Evolutionary conservation across 2,329 filamentous ascomycete species (phyloP).

Genomic region (Biscogniauxia marginata): DNA sequence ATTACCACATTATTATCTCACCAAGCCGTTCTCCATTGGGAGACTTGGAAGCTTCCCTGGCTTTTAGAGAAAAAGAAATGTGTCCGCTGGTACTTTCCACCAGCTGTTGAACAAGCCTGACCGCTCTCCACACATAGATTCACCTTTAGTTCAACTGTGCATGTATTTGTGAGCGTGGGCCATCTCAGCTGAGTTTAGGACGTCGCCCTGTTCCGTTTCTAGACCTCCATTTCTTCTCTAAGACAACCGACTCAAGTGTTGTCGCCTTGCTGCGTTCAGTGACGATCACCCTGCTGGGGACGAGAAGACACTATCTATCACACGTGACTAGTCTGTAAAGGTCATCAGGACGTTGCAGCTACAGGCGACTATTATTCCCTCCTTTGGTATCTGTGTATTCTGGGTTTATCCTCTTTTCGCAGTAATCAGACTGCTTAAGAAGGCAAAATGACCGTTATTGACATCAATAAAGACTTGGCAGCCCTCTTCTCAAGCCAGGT

Average conservation of each 20-base stretch:
- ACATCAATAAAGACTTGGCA: slow-evolving; percentile 69
- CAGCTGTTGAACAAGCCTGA: neutral
- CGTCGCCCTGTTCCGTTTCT: neutral
- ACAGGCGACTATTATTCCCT: neutral
- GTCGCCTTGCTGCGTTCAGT: neutral
- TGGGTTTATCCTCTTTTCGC: neutral
- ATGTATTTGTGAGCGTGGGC: neutral
- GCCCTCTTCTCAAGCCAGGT: slow-evolving; percentile 71
- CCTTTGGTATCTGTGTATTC: neutral
- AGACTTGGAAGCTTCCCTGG: neutral
- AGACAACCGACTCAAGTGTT: neutral
- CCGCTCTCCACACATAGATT: neutral
- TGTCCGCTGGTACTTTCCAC: neutral
- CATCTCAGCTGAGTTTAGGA: neutral
- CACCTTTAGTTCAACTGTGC: neutral
- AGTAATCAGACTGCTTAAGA: neutral
- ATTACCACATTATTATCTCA: neutral
- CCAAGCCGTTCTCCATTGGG: neutral
- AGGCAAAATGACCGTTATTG: slow-evolving; percentile 61
- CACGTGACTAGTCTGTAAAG: neutral
- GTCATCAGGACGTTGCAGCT: neutral
- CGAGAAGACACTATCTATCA: neutral
- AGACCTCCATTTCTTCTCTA: neutral
- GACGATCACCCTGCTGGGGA: neutral
- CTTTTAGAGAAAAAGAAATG: neutral